Conservation (phyloP, 345 rosid genomes). For the Lumnitzera littorea region DNA sequence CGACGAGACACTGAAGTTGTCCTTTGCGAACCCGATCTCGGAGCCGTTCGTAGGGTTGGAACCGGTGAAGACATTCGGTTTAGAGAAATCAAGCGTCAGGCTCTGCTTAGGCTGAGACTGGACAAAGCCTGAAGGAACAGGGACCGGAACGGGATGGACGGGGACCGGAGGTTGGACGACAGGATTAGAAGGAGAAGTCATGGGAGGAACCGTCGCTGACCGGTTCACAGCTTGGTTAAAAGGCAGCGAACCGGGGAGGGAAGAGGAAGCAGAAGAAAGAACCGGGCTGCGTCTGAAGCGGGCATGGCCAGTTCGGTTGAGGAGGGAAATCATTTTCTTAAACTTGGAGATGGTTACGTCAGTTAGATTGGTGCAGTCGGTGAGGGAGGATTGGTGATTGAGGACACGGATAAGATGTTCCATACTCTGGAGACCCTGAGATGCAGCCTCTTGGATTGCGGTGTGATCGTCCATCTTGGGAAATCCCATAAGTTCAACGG, state of each 20-base stretch:
- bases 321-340: constrained; percentile 63
- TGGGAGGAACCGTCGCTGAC: no score
- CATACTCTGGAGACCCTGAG: constrained; percentile 83
- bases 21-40: constrained; percentile 62
- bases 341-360: constrained; percentile 76
- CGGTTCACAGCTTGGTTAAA: background rate
- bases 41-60: constrained; percentile 28
- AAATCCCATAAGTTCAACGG: constrained; percentile 58
- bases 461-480: constrained; percentile 60
- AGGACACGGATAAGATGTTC: constrained; percentile 64
- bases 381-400: constrained; percentile 29
- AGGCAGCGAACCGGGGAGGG: constrained; percentile 12
- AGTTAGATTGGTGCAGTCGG: constrained; percentile 58
- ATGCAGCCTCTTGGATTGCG: constrained; percentile 79
- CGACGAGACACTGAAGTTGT: constrained; percentile 69
- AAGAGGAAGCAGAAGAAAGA: constrained; percentile 23
- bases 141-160: background rate
- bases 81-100: constrained; percentile 78
- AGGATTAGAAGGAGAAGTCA: background rate
- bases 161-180: constrained; percentile 1
- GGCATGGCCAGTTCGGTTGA: constrained; percentile 84
- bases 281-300: constrained; percentile 80
- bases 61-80: constrained; percentile 33
- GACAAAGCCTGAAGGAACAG: constrained; percentile 31
- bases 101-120: constrained; percentile 45